phyloP scores from a whole-genome alignment of 257 asterid species.

The Solanum appendiculatum region DNA sequence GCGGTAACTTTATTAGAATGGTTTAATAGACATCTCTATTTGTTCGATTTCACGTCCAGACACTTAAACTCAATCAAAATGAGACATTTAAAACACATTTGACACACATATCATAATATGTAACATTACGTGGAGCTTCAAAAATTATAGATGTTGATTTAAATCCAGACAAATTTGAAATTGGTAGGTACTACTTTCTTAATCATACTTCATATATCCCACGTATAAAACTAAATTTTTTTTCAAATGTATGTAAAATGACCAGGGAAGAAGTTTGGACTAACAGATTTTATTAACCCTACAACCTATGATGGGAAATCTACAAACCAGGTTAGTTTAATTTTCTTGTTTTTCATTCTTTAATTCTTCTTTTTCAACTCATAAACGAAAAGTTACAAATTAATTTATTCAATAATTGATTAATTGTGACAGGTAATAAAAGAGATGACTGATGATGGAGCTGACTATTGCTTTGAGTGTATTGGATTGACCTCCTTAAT shows the following conservation, averaged over 20 bases:
- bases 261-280: conserved; percentile 27
- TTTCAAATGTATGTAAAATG: neutral
- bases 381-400: too few species aligned
- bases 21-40: neutral
- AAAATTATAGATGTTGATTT: conserved; percentile 31
- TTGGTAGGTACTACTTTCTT: conserved; percentile 6
- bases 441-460: conserved; percentile 25
- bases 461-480: conserved; percentile 35
- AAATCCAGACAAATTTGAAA: conserved; percentile 22
- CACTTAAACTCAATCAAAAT: neutral
- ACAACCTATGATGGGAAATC: conserved; percentile 16
- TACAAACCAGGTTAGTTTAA: conserved; percentile 10
- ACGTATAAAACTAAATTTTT: neutral
- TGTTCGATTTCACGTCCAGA: neutral
- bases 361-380: too few species aligned
- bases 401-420: neutral
- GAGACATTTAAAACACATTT: too few species aligned
- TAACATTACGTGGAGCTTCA: conserved; percentile 22
- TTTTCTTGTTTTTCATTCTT: too few species aligned
- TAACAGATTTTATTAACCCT: conserved; percentile 33
- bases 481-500: conserved; percentile 19
- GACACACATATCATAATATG: neutral
- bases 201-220: neutral
- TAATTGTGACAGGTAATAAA: conserved; percentile 6
- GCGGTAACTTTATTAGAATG: conserved; percentile 6